Evolutionary conservation across 441 rosid species (phyloP), one percentile per base, ranked within the genome.

Genomic region (Isatis lusitanica): DNA sequence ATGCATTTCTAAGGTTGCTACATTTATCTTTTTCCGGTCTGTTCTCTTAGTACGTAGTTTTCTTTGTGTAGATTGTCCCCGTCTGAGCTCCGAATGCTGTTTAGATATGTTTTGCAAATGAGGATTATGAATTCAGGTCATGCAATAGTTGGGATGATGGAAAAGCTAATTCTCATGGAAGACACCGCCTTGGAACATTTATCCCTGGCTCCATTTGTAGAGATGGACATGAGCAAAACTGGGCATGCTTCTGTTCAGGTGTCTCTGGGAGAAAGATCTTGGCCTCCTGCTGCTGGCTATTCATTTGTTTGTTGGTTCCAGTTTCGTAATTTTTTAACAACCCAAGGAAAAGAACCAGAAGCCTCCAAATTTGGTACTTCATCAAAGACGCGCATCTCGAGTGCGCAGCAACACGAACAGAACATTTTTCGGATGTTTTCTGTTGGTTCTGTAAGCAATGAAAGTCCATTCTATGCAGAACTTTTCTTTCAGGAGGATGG

Each of bases 211-310:
- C 98, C 98, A 30, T 92, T 88, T 81, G 88, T 88, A 65, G 96
- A 88, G 90, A 87, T 94, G 97, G 93, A 90, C 74, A 92, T 94
- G 97, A 88, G 87, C 78, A 94, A 88, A 84, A 78, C 85, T 65
- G 98, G 98, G 40, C 93, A 92, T 80, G 97, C 97, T 77, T 89
- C 98, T 79, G 81, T 94, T 76, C 98, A 94, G 86, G 98, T 89
- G 53, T 90, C 98, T 70, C 78, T 94, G n/a, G 98, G 98, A 71
- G 98, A 92, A 81, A 89, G 98, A 83, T 92, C 97, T 63, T 94
- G 98, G 98, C 98, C 98, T 74, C 98, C 97, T 75, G 97, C 97
- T 60, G 98, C 97, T 75, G 98, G 98, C 56, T 94, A 94, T 89
- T 94, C 98, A 47, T 94, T 94, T 83, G 89, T 83, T 65, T 92